Conservation (phyloP, 2,329 filamentous ascomycete genomes). For the Myriangium duriaei region DNA sequence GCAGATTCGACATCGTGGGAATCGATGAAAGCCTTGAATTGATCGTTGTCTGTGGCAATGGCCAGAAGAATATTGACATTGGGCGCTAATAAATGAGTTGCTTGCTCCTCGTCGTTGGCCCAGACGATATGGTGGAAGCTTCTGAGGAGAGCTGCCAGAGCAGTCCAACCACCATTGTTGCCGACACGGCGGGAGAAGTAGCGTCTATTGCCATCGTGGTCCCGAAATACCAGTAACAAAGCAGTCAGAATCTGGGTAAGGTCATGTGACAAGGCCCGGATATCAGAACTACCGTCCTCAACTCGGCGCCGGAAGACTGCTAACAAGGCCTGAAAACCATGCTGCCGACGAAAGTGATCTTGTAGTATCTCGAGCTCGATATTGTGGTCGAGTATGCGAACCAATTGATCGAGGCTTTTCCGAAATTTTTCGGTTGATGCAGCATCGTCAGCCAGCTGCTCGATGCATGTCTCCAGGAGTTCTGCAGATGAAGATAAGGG, state of each 20-base stretch:
- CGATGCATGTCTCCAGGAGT: constrained; percentile 9
- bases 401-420: constrained; percentile 9
- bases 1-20: neutral
- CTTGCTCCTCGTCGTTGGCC: neutral
- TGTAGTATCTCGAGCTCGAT: constrained; percentile 23
- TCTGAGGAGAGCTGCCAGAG: constrained; percentile 59
- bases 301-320: constrained; percentile 40
- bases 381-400: constrained; percentile 8
- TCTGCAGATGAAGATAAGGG: constrained; percentile 7
- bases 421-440: constrained; percentile 5
- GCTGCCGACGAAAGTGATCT: constrained; percentile 71
- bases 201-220: constrained; percentile 73
- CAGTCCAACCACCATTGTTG: constrained; percentile 66
- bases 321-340: constrained; percentile 65
- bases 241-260: constrained; percentile 46
- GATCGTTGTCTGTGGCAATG: neutral
- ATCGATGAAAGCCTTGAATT: neutral
- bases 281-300: constrained; percentile 52
- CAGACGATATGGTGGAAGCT: constrained; percentile 24
- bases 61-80: neutral
- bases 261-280: constrained; percentile 51
- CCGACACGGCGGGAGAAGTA: constrained; percentile 72
- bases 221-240: constrained; percentile 60
- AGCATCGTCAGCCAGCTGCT: constrained; percentile 8
- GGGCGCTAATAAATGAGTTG: neutral